Conservation (phyloP, 805 yeast genomes). For the Debaryomyces hansenii region DNA sequence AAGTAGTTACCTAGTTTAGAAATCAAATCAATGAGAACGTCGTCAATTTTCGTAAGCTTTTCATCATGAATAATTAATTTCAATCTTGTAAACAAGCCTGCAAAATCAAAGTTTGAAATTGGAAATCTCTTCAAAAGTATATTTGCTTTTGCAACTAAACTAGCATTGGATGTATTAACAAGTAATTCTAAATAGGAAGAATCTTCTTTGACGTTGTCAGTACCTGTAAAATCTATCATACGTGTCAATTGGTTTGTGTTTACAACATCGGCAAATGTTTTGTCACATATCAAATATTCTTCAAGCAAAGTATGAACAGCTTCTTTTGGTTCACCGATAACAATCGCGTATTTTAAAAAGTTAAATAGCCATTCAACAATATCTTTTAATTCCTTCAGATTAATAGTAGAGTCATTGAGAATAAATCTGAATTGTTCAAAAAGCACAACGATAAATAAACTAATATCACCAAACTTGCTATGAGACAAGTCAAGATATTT, state of each 20-base stretch:
- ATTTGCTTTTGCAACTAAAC: background rate
- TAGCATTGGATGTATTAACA: slow-evolving; percentile 9
- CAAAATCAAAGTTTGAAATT: slow-evolving; percentile 47
- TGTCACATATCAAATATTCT: slow-evolving; percentile 1
- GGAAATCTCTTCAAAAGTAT: slow-evolving; percentile 32
- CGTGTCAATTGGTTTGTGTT: background rate
- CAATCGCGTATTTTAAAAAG: slow-evolving; percentile 45
- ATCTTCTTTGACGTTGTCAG: slow-evolving; percentile 1
- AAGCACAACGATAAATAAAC: slow-evolving; percentile 33
- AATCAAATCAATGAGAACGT: slow-evolving; percentile 34
- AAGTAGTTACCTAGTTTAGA: slow-evolving; percentile 45
- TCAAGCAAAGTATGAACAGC: slow-evolving; percentile 17
- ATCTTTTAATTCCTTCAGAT: slow-evolving; percentile 3
- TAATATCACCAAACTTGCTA: slow-evolving; percentile 24
- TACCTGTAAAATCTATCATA: background rate
- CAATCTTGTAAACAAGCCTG: slow-evolving; percentile 45
- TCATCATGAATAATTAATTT: slow-evolving; percentile 24
- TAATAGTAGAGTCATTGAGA: slow-evolving; percentile 23
- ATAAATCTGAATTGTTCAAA: slow-evolving; percentile 71
- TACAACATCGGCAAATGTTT: slow-evolving; percentile 2
- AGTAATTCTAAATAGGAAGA: slow-evolving; percentile 11
- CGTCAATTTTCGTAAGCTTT: slow-evolving; percentile 17
- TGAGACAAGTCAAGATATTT: slow-evolving; percentile 68
- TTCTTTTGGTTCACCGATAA: slow-evolving; percentile 59
- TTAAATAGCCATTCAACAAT: slow-evolving; percentile 51